Evolutionary conservation across 1,284 basidiomycete species (phyloP).

Genomic region (Thecaphora frezii): DNA sequence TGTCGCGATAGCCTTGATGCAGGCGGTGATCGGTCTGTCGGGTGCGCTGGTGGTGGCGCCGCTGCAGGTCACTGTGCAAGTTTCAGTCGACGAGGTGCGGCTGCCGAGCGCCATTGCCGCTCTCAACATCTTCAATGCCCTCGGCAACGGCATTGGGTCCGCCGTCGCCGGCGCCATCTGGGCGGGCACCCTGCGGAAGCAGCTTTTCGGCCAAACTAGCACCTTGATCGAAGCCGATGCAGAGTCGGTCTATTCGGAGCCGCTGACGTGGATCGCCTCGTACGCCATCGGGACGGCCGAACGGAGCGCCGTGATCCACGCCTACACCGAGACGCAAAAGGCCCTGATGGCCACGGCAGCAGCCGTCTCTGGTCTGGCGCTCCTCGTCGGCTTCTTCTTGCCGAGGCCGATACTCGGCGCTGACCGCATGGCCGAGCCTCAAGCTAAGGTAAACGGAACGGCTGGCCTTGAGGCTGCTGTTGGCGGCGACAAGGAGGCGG

Average conservation of each 20-base stretch:
- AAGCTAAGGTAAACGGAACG: too few species aligned
- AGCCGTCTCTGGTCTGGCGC: constrained; percentile 3
- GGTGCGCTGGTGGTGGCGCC: constrained; percentile 11
- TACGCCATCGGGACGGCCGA: constrained; percentile 9
- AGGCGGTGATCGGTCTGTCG: constrained; percentile 15
- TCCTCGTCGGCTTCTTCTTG: constrained; percentile 2
- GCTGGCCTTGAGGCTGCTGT: too few species aligned
- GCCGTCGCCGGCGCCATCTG: constrained; percentile 17
- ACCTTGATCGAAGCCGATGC: too few species aligned
- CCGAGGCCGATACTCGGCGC: constrained; percentile 10
- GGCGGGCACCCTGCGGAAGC: constrained; percentile 6
- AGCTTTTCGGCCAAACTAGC: background rate
- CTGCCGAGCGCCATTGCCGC: constrained; percentile 11
- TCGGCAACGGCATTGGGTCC: constrained; percentile 13
- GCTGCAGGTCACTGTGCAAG: constrained; percentile 11
- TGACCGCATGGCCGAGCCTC: background rate
- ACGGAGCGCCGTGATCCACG: constrained; percentile 10
- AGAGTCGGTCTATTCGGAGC: constrained; percentile 7
- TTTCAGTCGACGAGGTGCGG: constrained; percentile 2
- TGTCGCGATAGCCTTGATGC: constrained; percentile 6
- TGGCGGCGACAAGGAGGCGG: background rate
- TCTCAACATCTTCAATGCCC: constrained; percentile 8
- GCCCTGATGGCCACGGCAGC: constrained; percentile 14
- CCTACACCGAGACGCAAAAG: constrained; percentile 5
- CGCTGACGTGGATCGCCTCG: constrained; percentile 17